phyloP scores from a whole-genome alignment of 345 rosid species.

The Brassica carinata region DNA sequence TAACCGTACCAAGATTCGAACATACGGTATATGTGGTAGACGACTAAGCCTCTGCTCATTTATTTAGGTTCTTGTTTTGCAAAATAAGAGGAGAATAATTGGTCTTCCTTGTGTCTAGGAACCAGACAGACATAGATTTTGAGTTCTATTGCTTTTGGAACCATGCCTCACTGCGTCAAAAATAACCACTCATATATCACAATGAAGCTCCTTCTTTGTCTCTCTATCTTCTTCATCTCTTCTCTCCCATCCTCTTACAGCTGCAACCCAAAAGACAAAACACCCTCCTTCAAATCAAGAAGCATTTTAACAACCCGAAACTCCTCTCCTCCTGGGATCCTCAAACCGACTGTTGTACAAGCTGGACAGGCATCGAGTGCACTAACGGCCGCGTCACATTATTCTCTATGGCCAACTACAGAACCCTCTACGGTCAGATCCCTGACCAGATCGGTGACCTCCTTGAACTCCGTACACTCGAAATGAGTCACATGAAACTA shows the following conservation, averaged over 20 bases:
- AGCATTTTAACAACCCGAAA: conserved; percentile 58
- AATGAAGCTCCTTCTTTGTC: conserved; percentile 30
- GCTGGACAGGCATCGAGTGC: conserved; percentile 71
- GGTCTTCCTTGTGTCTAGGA: neutral
- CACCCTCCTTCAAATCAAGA: conserved; percentile 63
- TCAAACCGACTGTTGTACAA: conserved; percentile 61
- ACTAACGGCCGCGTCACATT: conserved; percentile 53
- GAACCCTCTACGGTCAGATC: conserved; percentile 54
- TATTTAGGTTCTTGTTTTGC: neutral
- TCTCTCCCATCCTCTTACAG: conserved; percentile 35
- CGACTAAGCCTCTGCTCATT: neutral
- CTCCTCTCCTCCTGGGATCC: conserved; percentile 73
- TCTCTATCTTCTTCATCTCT: conserved; percentile 23
- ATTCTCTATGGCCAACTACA: conserved; percentile 55
- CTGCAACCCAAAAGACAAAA: conserved; percentile 61
- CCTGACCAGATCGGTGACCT: conserved; percentile 66
- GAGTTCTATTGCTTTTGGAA: conserved; percentile 28
- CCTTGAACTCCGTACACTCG: conserved; percentile 51
- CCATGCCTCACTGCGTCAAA: neutral
- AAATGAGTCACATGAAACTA: conserved; percentile 53
- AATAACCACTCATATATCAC: neutral
- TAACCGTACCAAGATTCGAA: neutral
- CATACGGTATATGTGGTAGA: neutral
- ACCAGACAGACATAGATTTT: neutral
- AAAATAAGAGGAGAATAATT: neutral